phyloP scores from a whole-genome alignment of 257 asterid genomes.

The Ligustrum vulgare region DNA sequence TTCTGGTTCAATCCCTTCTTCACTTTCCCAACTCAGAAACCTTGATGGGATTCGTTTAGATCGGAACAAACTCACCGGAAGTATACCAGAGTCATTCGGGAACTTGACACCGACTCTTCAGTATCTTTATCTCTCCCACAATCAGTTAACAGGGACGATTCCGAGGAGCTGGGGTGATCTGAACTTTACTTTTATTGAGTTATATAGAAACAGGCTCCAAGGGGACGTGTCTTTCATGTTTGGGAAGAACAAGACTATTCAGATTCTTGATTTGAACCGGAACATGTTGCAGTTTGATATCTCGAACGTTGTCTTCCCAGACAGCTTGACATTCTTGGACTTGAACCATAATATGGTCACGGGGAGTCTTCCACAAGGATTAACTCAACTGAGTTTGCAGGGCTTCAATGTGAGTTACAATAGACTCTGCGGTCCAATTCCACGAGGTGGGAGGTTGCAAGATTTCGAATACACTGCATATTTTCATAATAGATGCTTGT shows the following conservation, averaged over 20 bases:
- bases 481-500: conserved; percentile 51
- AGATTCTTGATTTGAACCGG: conserved; percentile 43
- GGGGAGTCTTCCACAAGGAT: conserved; percentile 47
- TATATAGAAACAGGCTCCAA: conserved; percentile 53
- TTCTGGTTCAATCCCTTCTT: conserved; percentile 48
- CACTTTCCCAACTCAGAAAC: conserved; percentile 35
- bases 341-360: conserved; percentile 56
- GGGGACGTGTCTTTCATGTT: conserved; percentile 59
- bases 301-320: conserved; percentile 48
- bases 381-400: conserved; percentile 25
- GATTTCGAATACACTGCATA: conserved; percentile 29
- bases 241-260: conserved; percentile 50
- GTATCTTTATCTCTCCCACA: conserved; percentile 49
- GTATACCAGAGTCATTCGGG: conserved; percentile 57
- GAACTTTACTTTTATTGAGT: conserved; percentile 36
- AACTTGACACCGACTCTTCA: conserved; percentile 34
- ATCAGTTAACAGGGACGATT: conserved; percentile 51
- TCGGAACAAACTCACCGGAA: conserved; percentile 55
- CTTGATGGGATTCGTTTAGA: conserved; percentile 38
- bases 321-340: conserved; percentile 37
- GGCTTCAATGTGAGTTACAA: conserved; percentile 58
- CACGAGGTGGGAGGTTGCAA: conserved; percentile 42
- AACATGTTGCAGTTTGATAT: conserved; percentile 54
- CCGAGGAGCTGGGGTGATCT: conserved; percentile 39
- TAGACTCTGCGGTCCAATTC: conserved; percentile 53